Evolutionary conservation across 2,329 filamentous ascomycete species (phyloP).

Genomic region (Ceratocystis albifundus): DNA sequence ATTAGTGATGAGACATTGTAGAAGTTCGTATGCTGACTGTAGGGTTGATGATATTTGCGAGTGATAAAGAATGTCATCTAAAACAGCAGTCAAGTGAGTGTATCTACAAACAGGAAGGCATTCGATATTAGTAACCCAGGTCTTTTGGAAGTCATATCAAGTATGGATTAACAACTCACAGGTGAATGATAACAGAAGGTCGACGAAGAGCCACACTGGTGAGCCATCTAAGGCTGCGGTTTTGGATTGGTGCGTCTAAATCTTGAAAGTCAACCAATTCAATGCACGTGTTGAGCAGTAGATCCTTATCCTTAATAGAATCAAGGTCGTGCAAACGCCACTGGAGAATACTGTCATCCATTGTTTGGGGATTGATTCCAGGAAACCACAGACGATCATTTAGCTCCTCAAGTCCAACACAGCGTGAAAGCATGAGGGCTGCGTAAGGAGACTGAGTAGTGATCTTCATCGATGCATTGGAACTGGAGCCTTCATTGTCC

Average conservation of each 20-base stretch:
- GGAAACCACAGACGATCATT: slow-evolving; percentile 52
- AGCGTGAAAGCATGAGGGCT: slow-evolving; percentile 46
- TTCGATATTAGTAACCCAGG: slow-evolving; percentile 24
- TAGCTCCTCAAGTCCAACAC: slow-evolving; percentile 46
- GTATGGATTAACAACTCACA: slow-evolving; percentile 37
- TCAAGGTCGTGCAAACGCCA: slow-evolving; percentile 36
- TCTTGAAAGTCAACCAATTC: slow-evolving; percentile 55
- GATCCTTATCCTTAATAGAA: slow-evolving; percentile 46
- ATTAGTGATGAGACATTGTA: slow-evolving; percentile 47
- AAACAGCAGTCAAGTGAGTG: slow-evolving; percentile 44
- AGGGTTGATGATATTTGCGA: slow-evolving; percentile 51
- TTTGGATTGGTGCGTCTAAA: slow-evolving; percentile 51
- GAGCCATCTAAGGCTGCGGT: slow-evolving; percentile 48
- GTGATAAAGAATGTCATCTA: slow-evolving; percentile 52
- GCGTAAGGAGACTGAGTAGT: slow-evolving; percentile 44
- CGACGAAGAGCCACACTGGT: slow-evolving; percentile 44
- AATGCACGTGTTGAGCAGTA: slow-evolving; percentile 52
- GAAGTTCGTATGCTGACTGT: slow-evolving; percentile 47
- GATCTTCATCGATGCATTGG: slow-evolving; percentile 23
- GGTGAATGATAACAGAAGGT: slow-evolving; percentile 44
- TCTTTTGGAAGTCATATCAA: neutral
- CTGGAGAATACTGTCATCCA: slow-evolving; percentile 33
- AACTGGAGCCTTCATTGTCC: slow-evolving; percentile 27
- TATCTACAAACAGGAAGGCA: slow-evolving; percentile 32
- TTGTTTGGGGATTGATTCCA: slow-evolving; percentile 38